Base-by-base conservation (phyloP, 768 basidiomycete species). In the Zangia roseola region DNA sequence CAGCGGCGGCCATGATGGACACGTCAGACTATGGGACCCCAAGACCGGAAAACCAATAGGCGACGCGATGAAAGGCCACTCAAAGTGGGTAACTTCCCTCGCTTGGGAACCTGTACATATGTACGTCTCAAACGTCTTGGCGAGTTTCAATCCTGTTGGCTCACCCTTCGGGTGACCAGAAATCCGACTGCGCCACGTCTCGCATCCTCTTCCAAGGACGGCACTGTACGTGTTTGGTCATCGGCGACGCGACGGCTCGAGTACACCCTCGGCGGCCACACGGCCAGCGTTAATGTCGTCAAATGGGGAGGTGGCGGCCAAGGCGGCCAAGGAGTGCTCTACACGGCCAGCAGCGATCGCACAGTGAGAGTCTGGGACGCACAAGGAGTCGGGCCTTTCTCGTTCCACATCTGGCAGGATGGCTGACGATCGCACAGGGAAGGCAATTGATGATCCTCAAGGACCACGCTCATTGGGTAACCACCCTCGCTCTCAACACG, bases 391-490 rank as follows among this genome's bases (percentile, higher is more conserved):
- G 52, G 77, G 65, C 16, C n/a, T 30, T n/a, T 24, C 39, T 26
- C 20, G n/a, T 48, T 21, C 16, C 34, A 17, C 31, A 16, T n/a
- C 25, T 40, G 26, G n/a, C 45, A 23, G 16, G 33, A 37, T 9
- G 21, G 35, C 41, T 59, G 42, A 49, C 45, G 19, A 40, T 42
- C 16, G 45, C 40, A n/a, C 57, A 94, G 88, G 95, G 94, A 1
- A 87, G 82, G 66, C 81, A 83, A 23, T 73, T 97, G 31, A 80
- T 94, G 59, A 84, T 86, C 0, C 72, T 98, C 23, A 93, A 91
- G 67, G 94, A 97, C 53, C 95, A 99, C 59, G 97, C 94, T 0
- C 97, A 99, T 62, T 98, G 94, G 95, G 97, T 99, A 8, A 99
- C 94, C 17, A 98, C 94, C 0, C 81, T 99, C 37, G 85, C 97